Evolutionary conservation across 441 rosid species (phyloP).

Genomic region (Sinapis alba): DNA sequence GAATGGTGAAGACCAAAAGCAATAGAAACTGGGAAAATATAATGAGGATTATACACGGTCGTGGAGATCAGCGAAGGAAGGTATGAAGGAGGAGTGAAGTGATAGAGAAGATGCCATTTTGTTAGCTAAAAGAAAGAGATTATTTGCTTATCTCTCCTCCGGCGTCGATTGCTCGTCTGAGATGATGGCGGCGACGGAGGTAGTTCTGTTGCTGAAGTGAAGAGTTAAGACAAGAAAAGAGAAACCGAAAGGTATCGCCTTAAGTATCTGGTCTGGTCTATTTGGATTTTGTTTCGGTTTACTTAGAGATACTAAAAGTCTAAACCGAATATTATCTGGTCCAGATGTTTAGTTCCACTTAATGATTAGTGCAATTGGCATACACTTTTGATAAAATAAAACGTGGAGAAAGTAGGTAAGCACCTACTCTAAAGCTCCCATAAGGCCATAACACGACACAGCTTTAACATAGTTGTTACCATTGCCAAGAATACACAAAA

Average conservation of each 20-base stretch:
- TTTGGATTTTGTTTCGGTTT: slow-evolving; percentile 21
- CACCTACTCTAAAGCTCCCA: neutral
- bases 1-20: neutral
- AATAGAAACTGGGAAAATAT: too few relatives aligned
- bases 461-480: neutral
- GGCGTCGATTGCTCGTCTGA: slow-evolving; percentile 21
- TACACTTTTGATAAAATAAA: neutral
- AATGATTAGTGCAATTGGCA: neutral
- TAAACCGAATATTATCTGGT: neutral
- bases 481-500: neutral
- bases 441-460: neutral
- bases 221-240: neutral
- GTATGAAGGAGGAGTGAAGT: slow-evolving; percentile 37
- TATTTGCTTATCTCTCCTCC: slow-evolving; percentile 6
- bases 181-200: slow-evolving; percentile 29
- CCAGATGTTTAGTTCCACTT: neutral
- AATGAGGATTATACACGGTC: slow-evolving; percentile 32
- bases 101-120: slow-evolving; percentile 46
- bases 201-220: neutral
- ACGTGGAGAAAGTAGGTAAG: slow-evolving; percentile 34
- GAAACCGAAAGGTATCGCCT: neutral
- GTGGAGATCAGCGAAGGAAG: slow-evolving; percentile 36
- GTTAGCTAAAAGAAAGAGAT: neutral
- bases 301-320: neutral
- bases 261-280: slow-evolving; percentile 21